Evolutionary conservation across 176 grass and related monocot species (phyloP), one percentile per base, ranked within the genome.

Genomic region (Tillandsia fasciculata): DNA sequence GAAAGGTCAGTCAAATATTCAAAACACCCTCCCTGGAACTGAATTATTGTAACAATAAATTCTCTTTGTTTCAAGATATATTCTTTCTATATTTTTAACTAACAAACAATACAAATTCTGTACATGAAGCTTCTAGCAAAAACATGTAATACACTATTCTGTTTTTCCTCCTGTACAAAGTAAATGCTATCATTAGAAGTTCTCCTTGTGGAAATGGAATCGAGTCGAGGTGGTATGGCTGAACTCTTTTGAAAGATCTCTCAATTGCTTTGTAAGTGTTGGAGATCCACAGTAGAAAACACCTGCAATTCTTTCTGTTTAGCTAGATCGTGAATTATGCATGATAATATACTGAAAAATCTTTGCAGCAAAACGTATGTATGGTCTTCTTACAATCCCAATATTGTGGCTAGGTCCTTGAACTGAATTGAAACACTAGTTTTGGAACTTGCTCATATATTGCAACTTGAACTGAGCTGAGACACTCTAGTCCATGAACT

Each of bases 121-220:
- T 85, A 79, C 86, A 84, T 48, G 75, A 54, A 53, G 54, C 65
- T 42, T 17, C 26, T n/a, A 12, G 18, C 13, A n/a, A 49, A 74
- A 74, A 59, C 71, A 74, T 49, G 23, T 74, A 9, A 18, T 74
- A 22, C 9, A 20, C 22, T 48, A 69, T 69, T 12, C 15, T 27
- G 48, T 80, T 76, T 84, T 52, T 70, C 76, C 65, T 83, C 65
- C 81, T 81, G 75, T 84, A 81, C 81, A 91, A 42, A 73, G 74
- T 84, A 76, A 80, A 76, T 74, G 51, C 47, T 53, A 53, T 33
- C 80, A 68, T 83, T 82, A 99, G 58, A 99, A 99, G 77, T 99
- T 99, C 56, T 99, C 95, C 75, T 99, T 99, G 75, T 99, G 95
- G 78, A 99, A 99, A 71, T 99, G 90, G 67, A 99, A 99, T 68